Evolutionary conservation across 306 rosid species (phyloP).

Genomic region (Trifolium fragiferum): DNA sequence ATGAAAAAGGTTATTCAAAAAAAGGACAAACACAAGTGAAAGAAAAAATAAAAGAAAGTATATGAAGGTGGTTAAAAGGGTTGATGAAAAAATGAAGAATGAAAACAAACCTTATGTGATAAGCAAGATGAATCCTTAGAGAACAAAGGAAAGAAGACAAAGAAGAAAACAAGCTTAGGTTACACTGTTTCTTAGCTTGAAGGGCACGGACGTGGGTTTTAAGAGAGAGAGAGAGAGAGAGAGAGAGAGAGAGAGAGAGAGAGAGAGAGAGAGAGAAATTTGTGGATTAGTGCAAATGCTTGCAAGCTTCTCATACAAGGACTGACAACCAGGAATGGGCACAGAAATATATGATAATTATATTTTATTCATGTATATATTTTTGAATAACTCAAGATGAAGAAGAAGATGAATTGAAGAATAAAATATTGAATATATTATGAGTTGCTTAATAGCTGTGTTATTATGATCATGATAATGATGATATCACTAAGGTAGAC

Average conservation of each 20-base stretch:
- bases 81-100: slow-evolving; percentile 4
- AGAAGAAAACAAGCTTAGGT: slow-evolving; percentile 45
- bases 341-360: slow-evolving; percentile 77
- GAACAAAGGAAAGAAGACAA: slow-evolving; percentile 58
- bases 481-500: slow-evolving; percentile 15
- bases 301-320: slow-evolving; percentile 54
- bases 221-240: slow-evolving; percentile 37
- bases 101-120: slow-evolving; percentile 53
- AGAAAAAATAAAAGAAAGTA: not conserved
- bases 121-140: slow-evolving; percentile 38
- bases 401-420: slow-evolving; percentile 8
- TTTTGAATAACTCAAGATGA: slow-evolving; percentile 18
- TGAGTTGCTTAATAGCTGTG: slow-evolving; percentile 41
- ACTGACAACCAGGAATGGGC: slow-evolving; percentile 73
- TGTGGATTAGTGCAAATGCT: slow-evolving; percentile 65
- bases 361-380: slow-evolving; percentile 19
- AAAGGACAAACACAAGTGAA: not conserved
- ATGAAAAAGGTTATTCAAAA: slow-evolving; percentile 14
- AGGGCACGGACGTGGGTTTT: slow-evolving; percentile 86
- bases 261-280: slow-evolving; percentile 26
- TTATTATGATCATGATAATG: slow-evolving; percentile 25
- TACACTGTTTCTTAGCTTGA: slow-evolving; percentile 71
- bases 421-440: slow-evolving; percentile 1
- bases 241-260: not conserved
- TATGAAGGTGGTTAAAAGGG: not conserved